These are phyloP conservation scores for Ceratocystis albifundus DNA, from an alignment of 2,329 filamentous ascomycete genomes.

Conservation along the genomic window DNA sequence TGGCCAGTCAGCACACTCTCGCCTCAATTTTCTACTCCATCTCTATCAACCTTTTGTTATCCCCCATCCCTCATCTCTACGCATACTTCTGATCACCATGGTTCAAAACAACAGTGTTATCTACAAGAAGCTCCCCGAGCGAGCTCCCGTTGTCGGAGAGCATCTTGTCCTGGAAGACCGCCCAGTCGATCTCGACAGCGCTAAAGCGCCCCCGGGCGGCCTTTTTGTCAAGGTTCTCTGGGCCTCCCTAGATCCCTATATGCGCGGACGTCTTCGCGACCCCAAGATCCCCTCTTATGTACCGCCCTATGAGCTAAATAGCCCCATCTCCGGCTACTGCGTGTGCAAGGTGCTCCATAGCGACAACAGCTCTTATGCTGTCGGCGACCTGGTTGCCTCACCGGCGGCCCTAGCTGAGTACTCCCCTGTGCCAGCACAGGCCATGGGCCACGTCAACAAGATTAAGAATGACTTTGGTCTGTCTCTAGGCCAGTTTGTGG, in stretches of 20 bases:
- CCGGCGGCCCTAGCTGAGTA: conserved; percentile 58
- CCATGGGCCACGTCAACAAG: conserved; percentile 37
- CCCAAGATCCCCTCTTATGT: conserved; percentile 50
- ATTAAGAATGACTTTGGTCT: conserved; percentile 60
- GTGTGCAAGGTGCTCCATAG: conserved; percentile 62
- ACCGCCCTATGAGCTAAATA: conserved; percentile 42
- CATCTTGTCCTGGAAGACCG: conserved; percentile 56
- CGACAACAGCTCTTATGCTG: conserved; percentile 48
- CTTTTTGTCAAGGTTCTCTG: conserved; percentile 60
- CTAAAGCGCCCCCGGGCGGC: conserved; percentile 50
- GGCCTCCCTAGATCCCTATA: conserved; percentile 73
- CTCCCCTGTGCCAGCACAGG: conserved; percentile 40
- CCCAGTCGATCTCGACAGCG: conserved; percentile 50
- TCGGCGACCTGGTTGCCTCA: conserved; percentile 55
- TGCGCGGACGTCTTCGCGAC: conserved; percentile 66
- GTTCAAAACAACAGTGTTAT: conserved; percentile 59
- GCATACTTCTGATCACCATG: conserved; percentile 27
- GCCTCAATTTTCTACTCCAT: neutral
- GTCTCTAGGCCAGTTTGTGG: conserved; percentile 57
- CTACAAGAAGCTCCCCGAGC: conserved; percentile 58
- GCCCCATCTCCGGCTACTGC: conserved; percentile 52
- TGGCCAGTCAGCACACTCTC: neutral
- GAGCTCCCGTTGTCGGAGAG: conserved; percentile 57
- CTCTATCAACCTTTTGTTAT: neutral
- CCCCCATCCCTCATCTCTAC: neutral